Conservation (phyloP, 805 yeast genomes). For the Dipodascus albidus region DNA sequence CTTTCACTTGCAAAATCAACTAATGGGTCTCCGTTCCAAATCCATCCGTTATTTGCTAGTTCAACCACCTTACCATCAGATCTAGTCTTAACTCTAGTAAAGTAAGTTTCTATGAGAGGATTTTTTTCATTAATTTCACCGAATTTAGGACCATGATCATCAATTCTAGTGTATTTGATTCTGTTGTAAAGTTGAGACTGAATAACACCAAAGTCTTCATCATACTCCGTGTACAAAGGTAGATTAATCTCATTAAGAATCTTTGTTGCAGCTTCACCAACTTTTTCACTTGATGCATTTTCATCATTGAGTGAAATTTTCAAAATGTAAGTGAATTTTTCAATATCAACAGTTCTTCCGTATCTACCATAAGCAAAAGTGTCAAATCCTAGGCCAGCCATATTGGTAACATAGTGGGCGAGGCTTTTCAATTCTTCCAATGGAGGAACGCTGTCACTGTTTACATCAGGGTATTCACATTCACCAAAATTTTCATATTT, state of each 20-base stretch:
- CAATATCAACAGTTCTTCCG: slow-evolving; percentile 41
- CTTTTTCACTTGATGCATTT: slow-evolving; percentile 20
- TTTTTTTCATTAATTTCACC: slow-evolving; percentile 43
- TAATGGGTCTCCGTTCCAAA: slow-evolving; percentile 93
- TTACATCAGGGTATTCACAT: not conserved
- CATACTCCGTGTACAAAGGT: slow-evolving; percentile 61
- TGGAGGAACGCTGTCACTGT: not conserved
- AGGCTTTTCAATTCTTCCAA: slow-evolving; percentile 30
- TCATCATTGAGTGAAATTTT: slow-evolving; percentile 17
- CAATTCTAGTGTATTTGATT: slow-evolving; percentile 65
- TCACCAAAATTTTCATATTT: slow-evolving; percentile 1
- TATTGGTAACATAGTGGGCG: slow-evolving; percentile 32
- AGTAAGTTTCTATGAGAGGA: slow-evolving; percentile 80
- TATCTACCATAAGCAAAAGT: slow-evolving; percentile 40
- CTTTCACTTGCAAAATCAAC: slow-evolving; percentile 81
- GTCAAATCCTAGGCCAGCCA: slow-evolving; percentile 29
- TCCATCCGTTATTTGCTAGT: slow-evolving; percentile 95
- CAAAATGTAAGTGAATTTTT: slow-evolving; percentile 43
- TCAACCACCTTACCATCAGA: slow-evolving; percentile 42
- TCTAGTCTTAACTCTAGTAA: slow-evolving; percentile 52
- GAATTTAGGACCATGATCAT: slow-evolving; percentile 66
- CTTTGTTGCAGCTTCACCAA: slow-evolving; percentile 32
- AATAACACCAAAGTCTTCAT: slow-evolving; percentile 57
- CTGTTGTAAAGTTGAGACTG: slow-evolving; percentile 64
- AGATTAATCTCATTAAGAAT: slow-evolving; percentile 71